Evolutionary conservation across 306 rosid species (phyloP).

Genomic region (Inga leiocalycina): DNA sequence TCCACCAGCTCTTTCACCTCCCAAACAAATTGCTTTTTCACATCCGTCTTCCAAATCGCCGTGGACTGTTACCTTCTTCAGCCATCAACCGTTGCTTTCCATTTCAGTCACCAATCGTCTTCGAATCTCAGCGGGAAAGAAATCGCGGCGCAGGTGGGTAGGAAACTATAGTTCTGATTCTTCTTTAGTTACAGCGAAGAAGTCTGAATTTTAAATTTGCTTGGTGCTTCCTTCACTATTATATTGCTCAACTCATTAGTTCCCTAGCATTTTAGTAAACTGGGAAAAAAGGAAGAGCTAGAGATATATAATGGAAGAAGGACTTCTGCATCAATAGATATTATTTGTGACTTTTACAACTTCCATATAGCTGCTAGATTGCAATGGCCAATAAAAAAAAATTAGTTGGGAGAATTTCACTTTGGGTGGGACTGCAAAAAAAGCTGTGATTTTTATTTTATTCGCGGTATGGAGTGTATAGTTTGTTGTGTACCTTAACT

Average conservation of each 20-base stretch:
- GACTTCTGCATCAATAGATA: not conserved
- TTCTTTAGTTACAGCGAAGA: not conserved
- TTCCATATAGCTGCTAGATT: not conserved
- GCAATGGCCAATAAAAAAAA: not conserved
- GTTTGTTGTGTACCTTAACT: not conserved
- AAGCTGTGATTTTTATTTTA: not conserved
- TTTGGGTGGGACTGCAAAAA: not conserved
- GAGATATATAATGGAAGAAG: not conserved
- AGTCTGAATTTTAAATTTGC: not conserved
- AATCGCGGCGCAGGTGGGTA: not conserved
- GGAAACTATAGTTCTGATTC: not conserved
- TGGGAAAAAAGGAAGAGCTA: not conserved
- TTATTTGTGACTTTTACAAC: not conserved
- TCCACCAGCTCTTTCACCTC: too few relatives aligned
- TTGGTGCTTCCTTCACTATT: not conserved
- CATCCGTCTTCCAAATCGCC: not conserved
- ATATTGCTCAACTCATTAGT: not conserved
- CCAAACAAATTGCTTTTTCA: too few relatives aligned
- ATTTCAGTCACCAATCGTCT: not conserved
- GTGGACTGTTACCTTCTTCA: not conserved
- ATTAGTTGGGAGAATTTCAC: not conserved
- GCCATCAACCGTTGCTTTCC: not conserved
- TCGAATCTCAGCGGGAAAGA: not conserved
- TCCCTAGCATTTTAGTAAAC: not conserved
- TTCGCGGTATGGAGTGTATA: not conserved